Conservation (phyloP, 2,329 filamentous ascomycete genomes). For the Talaromyces sp. region DNA sequence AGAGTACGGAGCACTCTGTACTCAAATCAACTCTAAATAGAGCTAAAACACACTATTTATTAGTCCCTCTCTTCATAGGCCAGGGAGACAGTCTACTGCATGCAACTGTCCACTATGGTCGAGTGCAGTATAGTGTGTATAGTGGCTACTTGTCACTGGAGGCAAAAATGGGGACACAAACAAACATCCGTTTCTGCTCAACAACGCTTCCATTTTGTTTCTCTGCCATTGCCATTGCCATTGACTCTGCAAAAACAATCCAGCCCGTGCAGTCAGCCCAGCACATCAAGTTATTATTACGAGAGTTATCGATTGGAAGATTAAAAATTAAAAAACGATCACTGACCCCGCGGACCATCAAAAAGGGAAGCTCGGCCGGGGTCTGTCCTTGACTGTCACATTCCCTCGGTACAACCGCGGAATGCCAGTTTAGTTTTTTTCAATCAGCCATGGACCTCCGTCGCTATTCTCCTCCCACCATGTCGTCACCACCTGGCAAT, state of each 20-base stretch:
- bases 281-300: neutral
- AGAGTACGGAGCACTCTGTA: too few species aligned
- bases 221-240: conserved; percentile 15
- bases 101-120: too few species aligned
- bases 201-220: neutral
- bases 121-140: neutral
- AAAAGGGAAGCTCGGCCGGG: conserved; percentile 1
- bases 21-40: neutral
- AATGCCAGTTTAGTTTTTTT: neutral
- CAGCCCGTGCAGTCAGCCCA: neutral
- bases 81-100: too few species aligned
- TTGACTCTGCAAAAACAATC: neutral
- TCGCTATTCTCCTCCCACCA: neutral
- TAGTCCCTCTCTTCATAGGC: neutral
- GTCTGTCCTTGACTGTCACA: neutral
- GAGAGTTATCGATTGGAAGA: neutral
- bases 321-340: neutral
- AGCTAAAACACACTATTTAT: neutral
- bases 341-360: neutral
- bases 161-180: conserved; percentile 31
- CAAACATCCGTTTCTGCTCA: neutral
- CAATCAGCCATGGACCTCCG: neutral
- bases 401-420: conserved; percentile 8
- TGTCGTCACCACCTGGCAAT: neutral
- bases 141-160: conserved; percentile 20